These are phyloP conservation scores for Cerrena zonata DNA, from an alignment of 1,284 basidiomycete species.

Conservation along the genomic window DNA sequence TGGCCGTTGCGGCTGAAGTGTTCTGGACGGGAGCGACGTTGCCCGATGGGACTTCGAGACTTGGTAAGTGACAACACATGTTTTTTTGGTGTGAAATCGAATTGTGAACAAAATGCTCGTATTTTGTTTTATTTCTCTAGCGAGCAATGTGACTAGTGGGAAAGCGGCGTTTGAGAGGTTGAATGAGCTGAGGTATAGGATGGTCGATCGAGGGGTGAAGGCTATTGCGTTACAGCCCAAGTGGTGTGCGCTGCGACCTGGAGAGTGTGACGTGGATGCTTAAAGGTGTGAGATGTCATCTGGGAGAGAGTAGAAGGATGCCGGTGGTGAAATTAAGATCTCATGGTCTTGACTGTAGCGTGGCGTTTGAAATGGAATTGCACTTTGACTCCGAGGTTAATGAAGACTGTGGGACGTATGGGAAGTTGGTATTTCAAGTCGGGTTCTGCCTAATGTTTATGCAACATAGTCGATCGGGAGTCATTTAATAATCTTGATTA, in stretches of 20 bases:
- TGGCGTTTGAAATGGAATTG: too few relatives aligned
- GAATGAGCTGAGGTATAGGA: slow-evolving; percentile 66
- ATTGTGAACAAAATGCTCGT: neutral
- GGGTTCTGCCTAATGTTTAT: too few relatives aligned
- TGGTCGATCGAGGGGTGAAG: slow-evolving; percentile 60
- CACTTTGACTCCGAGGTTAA: too few relatives aligned
- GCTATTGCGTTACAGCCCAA: slow-evolving; percentile 72
- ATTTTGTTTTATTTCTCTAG: slow-evolving; percentile 6
- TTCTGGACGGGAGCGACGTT: slow-evolving; percentile 66
- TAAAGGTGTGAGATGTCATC: too few relatives aligned
- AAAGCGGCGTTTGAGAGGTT: slow-evolving; percentile 63
- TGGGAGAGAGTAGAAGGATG: too few relatives aligned
- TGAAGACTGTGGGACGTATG: too few relatives aligned
- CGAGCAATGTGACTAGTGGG: slow-evolving; percentile 36
- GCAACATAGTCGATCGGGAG: too few relatives aligned
- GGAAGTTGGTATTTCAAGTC: too few relatives aligned
- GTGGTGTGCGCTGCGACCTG: slow-evolving; percentile 73
- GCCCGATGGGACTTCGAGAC: slow-evolving; percentile 19
- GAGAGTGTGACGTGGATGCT: slow-evolving; percentile 41
- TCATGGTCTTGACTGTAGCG: too few relatives aligned
- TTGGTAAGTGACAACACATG: too few relatives aligned
- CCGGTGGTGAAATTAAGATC: too few relatives aligned
- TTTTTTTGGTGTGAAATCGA: neutral
- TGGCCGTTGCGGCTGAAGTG: slow-evolving; percentile 69
- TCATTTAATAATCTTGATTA: too few relatives aligned